Conservation (phyloP, 2,329 filamentous ascomycete genomes). For the Colletotrichum lini region DNA sequence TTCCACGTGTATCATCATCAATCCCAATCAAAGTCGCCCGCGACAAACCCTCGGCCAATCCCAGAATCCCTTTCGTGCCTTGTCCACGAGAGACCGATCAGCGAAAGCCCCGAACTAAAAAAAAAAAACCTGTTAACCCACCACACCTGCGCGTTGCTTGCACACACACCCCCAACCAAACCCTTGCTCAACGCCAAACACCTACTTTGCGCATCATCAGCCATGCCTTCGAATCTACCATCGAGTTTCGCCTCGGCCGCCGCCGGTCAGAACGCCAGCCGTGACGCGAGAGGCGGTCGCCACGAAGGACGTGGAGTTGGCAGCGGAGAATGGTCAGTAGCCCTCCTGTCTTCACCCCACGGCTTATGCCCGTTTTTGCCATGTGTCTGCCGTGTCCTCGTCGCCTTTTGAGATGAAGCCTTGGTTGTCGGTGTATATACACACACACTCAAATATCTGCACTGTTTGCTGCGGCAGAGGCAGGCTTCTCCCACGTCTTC, state of each 20-base stretch:
- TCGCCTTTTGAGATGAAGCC: background rate
- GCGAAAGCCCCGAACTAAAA: conserved; percentile 24
- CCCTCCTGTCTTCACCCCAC: conserved; percentile 3
- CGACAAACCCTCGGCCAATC: conserved; percentile 29
- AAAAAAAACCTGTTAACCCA: conserved; percentile 10
- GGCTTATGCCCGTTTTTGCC: background rate
- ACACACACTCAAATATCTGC: no score
- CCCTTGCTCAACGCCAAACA: conserved; percentile 18
- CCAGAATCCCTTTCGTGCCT: conserved; percentile 37
- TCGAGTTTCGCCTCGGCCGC: conserved; percentile 89
- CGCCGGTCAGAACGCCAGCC: conserved; percentile 78
- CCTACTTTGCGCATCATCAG: conserved; percentile 45
- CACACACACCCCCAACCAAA: background rate
- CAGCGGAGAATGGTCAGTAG: conserved; percentile 81
- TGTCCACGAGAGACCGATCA: conserved; percentile 41
- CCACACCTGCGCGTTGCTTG: conserved; percentile 35
- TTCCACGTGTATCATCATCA: conserved; percentile 37
- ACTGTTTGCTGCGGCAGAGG: conserved; percentile 3
- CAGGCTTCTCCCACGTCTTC: background rate
- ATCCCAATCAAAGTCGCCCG: conserved; percentile 19
- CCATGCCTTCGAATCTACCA: conserved; percentile 81
- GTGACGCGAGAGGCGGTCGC: conserved; percentile 72
- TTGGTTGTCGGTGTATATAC: background rate
- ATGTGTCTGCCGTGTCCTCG: background rate
- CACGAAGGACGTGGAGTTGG: conserved; percentile 68